These are phyloP conservation scores for Kockovaella imperatae DNA, from an alignment of 768 basidiomycete species.

Conservation along the genomic window DNA sequence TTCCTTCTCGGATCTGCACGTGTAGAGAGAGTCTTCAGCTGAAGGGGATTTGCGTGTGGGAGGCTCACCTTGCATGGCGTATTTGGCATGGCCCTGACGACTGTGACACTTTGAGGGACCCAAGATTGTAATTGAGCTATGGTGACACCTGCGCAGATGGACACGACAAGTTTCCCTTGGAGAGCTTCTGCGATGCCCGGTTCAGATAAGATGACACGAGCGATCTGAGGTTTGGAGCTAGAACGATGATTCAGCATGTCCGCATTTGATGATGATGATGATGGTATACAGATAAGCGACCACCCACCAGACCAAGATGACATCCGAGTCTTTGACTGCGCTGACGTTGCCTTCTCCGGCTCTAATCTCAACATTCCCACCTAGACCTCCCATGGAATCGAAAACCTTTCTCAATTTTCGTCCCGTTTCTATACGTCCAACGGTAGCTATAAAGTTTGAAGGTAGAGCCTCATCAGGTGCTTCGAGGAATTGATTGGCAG, in stretches of 20 bases:
- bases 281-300: too few species aligned
- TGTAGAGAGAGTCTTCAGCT: not conserved
- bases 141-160: constrained; percentile 94
- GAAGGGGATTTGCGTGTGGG: not conserved
- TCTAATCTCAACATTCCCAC: constrained; percentile 61
- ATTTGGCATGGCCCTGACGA: constrained; percentile 97
- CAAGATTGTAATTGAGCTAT: constrained; percentile 67
- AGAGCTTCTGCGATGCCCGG: constrained; percentile 74
- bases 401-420: constrained; percentile 61
- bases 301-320: constrained; percentile 77
- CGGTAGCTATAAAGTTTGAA: constrained; percentile 75
- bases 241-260: not conserved
- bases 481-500: constrained; percentile 32
- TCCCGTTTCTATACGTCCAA: constrained; percentile 68
- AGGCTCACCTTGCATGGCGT: constrained; percentile 79
- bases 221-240: constrained; percentile 92
- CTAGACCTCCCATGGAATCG: constrained; percentile 53
- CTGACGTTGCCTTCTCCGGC: constrained; percentile 57
- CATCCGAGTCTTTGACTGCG: constrained; percentile 67
- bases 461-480: constrained; percentile 63
- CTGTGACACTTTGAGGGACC: constrained; percentile 68
- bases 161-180: constrained; percentile 83
- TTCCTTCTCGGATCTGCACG: constrained; percentile 88
- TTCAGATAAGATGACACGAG: constrained; percentile 62
- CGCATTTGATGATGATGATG: not conserved